Conservation (phyloP, 768 basidiomycete genomes). For the Termitomyces sp. region DNA sequence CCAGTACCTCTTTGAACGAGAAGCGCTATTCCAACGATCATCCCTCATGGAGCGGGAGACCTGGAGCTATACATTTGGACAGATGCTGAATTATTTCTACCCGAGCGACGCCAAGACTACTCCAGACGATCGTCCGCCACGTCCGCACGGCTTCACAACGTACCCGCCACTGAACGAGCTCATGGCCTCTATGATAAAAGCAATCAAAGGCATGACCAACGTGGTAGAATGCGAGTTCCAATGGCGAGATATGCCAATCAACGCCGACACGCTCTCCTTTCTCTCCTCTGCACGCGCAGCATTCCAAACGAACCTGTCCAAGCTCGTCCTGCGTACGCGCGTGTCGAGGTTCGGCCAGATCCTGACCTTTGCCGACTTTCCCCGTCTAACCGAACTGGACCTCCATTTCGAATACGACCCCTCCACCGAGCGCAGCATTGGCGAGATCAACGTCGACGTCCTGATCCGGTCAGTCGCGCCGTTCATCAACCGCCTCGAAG, state of each 20-base stretch:
- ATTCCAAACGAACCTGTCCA: slow-evolving; percentile 25
- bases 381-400: slow-evolving; percentile 25
- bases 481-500: slow-evolving; percentile 23
- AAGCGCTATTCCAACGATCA: slow-evolving; percentile 6
- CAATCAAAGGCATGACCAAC: slow-evolving; percentile 27
- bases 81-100: background rate
- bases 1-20: slow-evolving; percentile 23
- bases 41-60: background rate
- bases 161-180: slow-evolving; percentile 16
- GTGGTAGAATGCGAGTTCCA: slow-evolving; percentile 29
- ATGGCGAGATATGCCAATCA: slow-evolving; percentile 31
- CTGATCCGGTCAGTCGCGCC: slow-evolving; percentile 22
- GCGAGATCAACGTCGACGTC: slow-evolving; percentile 5
- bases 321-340: slow-evolving; percentile 26
- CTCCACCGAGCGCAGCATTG: background rate
- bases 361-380: slow-evolving; percentile 22
- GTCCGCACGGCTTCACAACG: background rate
- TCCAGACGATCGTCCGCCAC: background rate
- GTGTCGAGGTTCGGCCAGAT: slow-evolving; percentile 25
- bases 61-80: background rate
- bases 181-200: slow-evolving; percentile 24
- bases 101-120: background rate
- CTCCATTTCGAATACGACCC: slow-evolving; percentile 27
- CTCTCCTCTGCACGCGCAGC: slow-evolving; percentile 20
- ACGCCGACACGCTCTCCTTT: slow-evolving; percentile 22